phyloP scores from a whole-genome alignment of 2,329 filamentous ascomycete genomes.

The Didymella lethalis region DNA sequence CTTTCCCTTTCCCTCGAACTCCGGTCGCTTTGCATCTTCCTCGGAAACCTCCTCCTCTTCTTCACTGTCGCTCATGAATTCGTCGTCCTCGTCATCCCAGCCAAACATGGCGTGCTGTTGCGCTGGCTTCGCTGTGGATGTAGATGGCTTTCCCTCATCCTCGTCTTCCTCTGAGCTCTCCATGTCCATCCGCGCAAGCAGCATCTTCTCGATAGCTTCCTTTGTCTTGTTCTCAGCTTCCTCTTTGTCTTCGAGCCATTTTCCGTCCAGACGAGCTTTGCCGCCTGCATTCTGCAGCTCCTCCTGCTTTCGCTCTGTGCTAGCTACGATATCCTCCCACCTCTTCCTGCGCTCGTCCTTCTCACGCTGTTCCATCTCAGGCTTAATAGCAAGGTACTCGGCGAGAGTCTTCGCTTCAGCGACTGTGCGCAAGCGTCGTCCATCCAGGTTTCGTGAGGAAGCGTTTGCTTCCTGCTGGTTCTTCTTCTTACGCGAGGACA shows the following conservation, averaged over 20 bases:
- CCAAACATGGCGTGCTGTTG: conserved; percentile 69
- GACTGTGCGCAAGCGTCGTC: conserved; percentile 86
- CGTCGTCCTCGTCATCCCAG: conserved; percentile 76
- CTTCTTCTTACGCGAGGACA: conserved; percentile 94
- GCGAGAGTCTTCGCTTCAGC: conserved; percentile 95
- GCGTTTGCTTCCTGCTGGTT: conserved; percentile 83
- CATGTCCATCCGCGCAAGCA: conserved; percentile 54
- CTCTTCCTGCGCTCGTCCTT: conserved; percentile 83
- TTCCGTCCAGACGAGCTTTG: conserved; percentile 73
- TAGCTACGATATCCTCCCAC: conserved; percentile 88
- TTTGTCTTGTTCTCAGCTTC: conserved; percentile 85
- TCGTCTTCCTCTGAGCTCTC: conserved; percentile 52
- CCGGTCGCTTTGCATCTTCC: conserved; percentile 38
- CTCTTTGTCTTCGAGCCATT: conserved; percentile 96
- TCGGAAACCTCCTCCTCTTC: conserved; percentile 54
- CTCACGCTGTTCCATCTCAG: conserved; percentile 95
- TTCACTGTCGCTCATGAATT: conserved; percentile 56
- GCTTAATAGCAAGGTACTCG: conserved; percentile 93
- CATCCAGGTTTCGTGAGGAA: conserved; percentile 92
- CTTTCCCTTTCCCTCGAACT: conserved; percentile 54
- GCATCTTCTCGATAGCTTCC: conserved; percentile 70
- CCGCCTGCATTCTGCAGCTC: conserved; percentile 80
- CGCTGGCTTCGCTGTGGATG: conserved; percentile 40
- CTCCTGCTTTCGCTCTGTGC: conserved; percentile 81
- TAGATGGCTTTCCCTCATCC: conserved; percentile 36